A percentile compares a stretch with the other conserved stretches of the same genome.
phyloP scores from a whole-genome alignment of 805 yeast genomes.

The Candida ficus region DNA sequence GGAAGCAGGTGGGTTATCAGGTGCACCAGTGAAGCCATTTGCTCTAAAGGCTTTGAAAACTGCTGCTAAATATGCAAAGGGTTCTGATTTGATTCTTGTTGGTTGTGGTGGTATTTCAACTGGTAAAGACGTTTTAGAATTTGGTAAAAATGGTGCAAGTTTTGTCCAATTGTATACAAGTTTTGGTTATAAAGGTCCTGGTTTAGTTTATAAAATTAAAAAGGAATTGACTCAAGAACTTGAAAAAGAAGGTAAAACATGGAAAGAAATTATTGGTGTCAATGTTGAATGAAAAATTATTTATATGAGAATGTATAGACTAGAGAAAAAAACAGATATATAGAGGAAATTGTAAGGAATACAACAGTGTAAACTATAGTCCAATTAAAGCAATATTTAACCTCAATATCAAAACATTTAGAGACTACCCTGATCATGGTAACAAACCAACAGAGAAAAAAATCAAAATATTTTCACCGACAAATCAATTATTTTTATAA shows the following conservation, averaged over 20 bases:
- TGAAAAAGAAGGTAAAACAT: conserved; percentile 68
- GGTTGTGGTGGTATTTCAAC: conserved; percentile 94
- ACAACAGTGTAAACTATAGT: too few relatives aligned
- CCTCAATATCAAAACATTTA: too few relatives aligned
- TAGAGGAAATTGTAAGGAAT: too few relatives aligned
- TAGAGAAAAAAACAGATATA: too few relatives aligned
- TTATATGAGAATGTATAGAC: too few relatives aligned
- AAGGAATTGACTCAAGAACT: conserved; percentile 57
- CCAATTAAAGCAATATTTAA: too few relatives aligned
- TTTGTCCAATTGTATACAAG: conserved; percentile 84
- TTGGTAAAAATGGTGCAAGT: conserved; percentile 91
- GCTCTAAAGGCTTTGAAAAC: conserved; percentile 65
- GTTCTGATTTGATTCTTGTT: conserved; percentile 64
- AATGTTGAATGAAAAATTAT: conserved; percentile 37
- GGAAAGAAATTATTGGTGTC: conserved; percentile 74
- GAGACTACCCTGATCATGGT: too few relatives aligned
- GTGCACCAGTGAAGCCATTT: conserved; percentile 82
- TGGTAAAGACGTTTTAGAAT: conserved; percentile 87
- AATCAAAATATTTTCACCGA: not conserved
- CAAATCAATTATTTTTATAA: not conserved
- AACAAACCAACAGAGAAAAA: too few relatives aligned
- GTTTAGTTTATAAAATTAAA: conserved; percentile 58
- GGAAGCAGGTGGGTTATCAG: conserved; percentile 87
- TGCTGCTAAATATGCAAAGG: conserved; percentile 74
- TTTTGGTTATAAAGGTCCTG: conserved; percentile 91